Evolutionary conservation across 73 alveolate species (phyloP).

Genomic region (Effrenium voratum): DNA sequence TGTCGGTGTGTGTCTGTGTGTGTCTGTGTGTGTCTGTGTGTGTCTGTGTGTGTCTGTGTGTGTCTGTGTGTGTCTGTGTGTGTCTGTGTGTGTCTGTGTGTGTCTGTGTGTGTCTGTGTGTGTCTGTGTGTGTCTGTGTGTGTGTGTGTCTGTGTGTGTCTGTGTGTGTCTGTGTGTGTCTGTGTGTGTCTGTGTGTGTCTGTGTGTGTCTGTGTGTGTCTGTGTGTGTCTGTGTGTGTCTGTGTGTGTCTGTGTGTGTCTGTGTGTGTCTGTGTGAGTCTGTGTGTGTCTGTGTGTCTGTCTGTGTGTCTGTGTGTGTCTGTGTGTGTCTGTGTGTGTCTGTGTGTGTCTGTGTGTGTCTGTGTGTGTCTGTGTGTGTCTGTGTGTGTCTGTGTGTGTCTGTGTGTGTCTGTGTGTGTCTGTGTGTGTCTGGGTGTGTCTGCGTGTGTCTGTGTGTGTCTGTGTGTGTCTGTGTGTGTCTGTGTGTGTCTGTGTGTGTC

Average conservation of each 20-base stretch:
- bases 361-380: slow-evolving; percentile 22
- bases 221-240: slow-evolving; percentile 23
- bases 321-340: slow-evolving; percentile 17
- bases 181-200: neutral
- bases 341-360: slow-evolving; percentile 18
- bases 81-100: slow-evolving; percentile 18
- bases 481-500: slow-evolving; percentile 24
- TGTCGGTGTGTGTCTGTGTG: slow-evolving; percentile 7
- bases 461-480: slow-evolving; percentile 29
- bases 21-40: slow-evolving; percentile 18
- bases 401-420: slow-evolving; percentile 29
- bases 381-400: slow-evolving; percentile 18
- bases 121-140: slow-evolving; percentile 14
- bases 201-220: neutral
- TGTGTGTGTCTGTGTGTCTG: slow-evolving; percentile 20
- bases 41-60: slow-evolving; percentile 23
- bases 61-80: slow-evolving; percentile 20
- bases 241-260: neutral
- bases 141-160: slow-evolving; percentile 8
- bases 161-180: slow-evolving; percentile 15
- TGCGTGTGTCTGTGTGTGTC: slow-evolving; percentile 12
- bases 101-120: neutral
- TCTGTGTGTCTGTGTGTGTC: slow-evolving; percentile 14
- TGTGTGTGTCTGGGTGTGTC: slow-evolving; percentile 16
- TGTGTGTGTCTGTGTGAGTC: neutral